A percentile compares a stretch with the other conserved stretches of the same genome.
Evolutionary conservation across 2,329 filamentous ascomycete genomes (phyloP).

Genomic region (Penicillium brasilianum): DNA sequence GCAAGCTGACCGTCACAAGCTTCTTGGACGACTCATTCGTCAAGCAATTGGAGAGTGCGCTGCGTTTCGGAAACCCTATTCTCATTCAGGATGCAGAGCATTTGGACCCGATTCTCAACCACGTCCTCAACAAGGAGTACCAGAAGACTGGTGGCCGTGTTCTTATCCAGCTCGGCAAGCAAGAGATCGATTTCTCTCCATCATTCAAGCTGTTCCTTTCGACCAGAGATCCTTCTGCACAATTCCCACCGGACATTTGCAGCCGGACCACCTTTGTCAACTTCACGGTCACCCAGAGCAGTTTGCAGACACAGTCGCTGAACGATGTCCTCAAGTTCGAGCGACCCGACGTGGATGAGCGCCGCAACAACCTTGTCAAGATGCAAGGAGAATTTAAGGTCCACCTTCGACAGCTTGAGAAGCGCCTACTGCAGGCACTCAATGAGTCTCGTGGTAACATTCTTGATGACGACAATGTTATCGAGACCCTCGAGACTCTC

Average conservation of each 20-base stretch:
- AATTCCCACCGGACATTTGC: constrained; percentile 95
- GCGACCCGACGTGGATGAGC: constrained; percentile 94
- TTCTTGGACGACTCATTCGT: constrained; percentile 98
- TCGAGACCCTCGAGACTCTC: constrained; percentile 94
- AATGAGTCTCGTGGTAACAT: constrained; percentile 98
- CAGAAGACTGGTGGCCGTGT: constrained; percentile 98
- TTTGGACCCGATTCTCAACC: constrained; percentile 94
- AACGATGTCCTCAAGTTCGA: constrained; percentile 98
- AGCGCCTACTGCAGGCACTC: constrained; percentile 87
- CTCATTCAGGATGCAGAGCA: constrained; percentile 98
- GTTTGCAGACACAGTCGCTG: constrained; percentile 94
- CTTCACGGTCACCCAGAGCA: constrained; percentile 98
- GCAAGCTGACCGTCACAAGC: constrained; percentile 92
- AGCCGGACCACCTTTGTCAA: constrained; percentile 99
- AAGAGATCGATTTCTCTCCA: constrained; percentile 98
- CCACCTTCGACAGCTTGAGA: constrained; percentile 94
- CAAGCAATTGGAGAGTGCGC: constrained; percentile 94
- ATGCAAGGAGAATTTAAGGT: constrained; percentile 98
- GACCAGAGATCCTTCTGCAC: constrained; percentile 92
- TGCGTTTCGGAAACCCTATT: constrained; percentile 97
- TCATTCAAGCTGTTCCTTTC: constrained; percentile 95
- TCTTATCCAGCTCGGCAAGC: constrained; percentile 95
- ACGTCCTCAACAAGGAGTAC: constrained; percentile 99
- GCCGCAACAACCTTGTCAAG: constrained; percentile 96
- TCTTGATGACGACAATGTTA: constrained; percentile 96